A percentile compares a stretch with the other conserved stretches of the same genome.
Conservation (phyloP, 169 alveolate genomes). For the Cryptosporidium ryanae region DNA sequence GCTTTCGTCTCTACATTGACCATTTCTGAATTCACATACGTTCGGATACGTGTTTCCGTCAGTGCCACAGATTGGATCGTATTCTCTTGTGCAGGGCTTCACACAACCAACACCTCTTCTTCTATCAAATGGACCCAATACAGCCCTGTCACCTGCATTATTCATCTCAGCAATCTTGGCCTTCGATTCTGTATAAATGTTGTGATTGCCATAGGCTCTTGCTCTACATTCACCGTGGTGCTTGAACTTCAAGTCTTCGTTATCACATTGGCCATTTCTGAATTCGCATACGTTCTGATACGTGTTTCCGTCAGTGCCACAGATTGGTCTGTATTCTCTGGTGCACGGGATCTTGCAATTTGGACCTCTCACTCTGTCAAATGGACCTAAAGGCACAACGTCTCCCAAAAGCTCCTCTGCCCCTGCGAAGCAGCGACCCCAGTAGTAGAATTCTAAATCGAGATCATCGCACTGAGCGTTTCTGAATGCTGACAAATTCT, state of each 20-base stretch:
- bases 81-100: conserved; percentile 37
- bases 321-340: conserved; percentile 32
- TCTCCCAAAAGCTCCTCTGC: conserved; percentile 3
- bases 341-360: conserved; percentile 15
- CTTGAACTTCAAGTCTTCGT: conserved; percentile 12
- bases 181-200: background rate
- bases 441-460: conserved; percentile 6
- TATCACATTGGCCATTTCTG: conserved; percentile 71
- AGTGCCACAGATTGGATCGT: conserved; percentile 39
- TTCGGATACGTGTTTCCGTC: conserved; percentile 46
- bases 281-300: conserved; percentile 3
- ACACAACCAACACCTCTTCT: conserved; percentile 46
- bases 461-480: conserved; percentile 40
- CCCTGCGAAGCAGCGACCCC: background rate
- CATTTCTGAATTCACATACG: conserved; percentile 52
- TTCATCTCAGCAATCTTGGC: background rate
- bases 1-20: conserved; percentile 7
- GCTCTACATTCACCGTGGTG: conserved; percentile 39
- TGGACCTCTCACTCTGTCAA: conserved; percentile 67
- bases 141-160: background rate
- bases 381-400: conserved; percentile 51
- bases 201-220: background rate
- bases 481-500: conserved; percentile 43
- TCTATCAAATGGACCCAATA: conserved; percentile 42
- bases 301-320: conserved; percentile 68